These are phyloP conservation scores for Xylaria sp. DNA, from an alignment of 2,329 filamentous ascomycete genomes.

Conservation along the genomic window DNA sequence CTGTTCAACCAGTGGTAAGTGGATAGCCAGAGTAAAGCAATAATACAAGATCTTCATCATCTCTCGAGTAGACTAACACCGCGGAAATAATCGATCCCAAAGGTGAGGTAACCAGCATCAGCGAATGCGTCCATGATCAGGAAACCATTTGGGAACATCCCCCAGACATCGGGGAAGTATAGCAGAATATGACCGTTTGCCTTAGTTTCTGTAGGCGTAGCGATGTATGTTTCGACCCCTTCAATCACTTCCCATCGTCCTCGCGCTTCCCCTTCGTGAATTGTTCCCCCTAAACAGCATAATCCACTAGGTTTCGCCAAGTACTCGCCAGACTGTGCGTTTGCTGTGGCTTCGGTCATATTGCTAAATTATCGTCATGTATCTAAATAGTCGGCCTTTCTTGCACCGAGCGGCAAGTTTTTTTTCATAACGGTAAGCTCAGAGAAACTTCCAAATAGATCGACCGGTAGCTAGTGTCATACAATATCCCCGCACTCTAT, in stretches of 20 bases:
- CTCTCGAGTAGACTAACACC: constrained; percentile 47
- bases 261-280: constrained; percentile 43
- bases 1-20: constrained; percentile 38
- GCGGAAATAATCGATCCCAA: constrained; percentile 58
- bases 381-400: not conserved
- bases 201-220: constrained; percentile 34
- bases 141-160: constrained; percentile 55
- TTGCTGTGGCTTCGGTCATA: not conserved
- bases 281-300: constrained; percentile 43
- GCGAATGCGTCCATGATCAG: constrained; percentile 60
- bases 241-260: constrained; percentile 40
- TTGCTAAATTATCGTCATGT: not conserved
- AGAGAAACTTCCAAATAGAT: not conserved
- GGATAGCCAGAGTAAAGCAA: not conserved
- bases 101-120: constrained; percentile 54
- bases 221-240: constrained; percentile 44
- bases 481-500: not conserved
- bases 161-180: constrained; percentile 59
- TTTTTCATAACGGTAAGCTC: too few species aligned
- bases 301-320: constrained; percentile 41
- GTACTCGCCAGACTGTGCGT: not conserved
- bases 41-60: not conserved
- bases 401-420: not conserved
- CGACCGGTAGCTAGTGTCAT: not conserved
- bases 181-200: constrained; percentile 53